Base-by-base conservation (phyloP, 352 stramenopile genomes). In the Phytopythium helicoides region DNA sequence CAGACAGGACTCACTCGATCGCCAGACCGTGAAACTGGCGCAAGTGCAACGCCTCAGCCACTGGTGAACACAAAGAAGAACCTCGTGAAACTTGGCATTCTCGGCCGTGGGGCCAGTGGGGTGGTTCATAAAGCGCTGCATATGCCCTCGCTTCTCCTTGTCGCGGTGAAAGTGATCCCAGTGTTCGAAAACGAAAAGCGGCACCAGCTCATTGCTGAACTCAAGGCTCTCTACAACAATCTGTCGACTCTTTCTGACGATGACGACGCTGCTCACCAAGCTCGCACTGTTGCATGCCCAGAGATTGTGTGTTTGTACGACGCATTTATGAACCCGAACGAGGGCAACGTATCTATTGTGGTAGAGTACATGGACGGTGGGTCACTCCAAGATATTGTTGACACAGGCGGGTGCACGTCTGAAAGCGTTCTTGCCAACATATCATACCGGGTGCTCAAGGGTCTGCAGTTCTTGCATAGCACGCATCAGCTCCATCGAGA, bases 321-420 rank as follows among this genome's bases (percentile, higher is more conserved):
- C 60, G 93, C 92, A 12, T 98, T 96, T 70, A 96, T 94, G 78
- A 95, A 96, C 62, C 84, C 86, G 5, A 89, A 93, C 41, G 83
- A 95, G 45, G 85, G 88, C 10, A 94, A 89, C 35, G 89, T 98
- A 21, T 96, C 81, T 0, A 97, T 98, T 39, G 87, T 98, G n/a
- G 81, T 98, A 38, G 94, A 98, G 65, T 98, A 97, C 64, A 98
- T 98, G 92, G 86, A 97, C 47, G 92, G 86, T n/a, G 94, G 94
- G 14, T 96, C 87, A 28, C 73, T 98, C 2, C 87, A 98, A 58
- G 92, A 97, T 44, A 92, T 97, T 26, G 88, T 98, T 16, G 81
- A 97, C 42, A 88, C 72, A 6, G 89, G 89, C 19, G 89, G 87
- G 19, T 96, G 82, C 59, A 89, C 79, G 25, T 87, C 78, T 33